Evolutionary conservation across 1,139 yeast species (phyloP), one percentile per base, ranked within the genome.

Genomic region (Meyerozyma athensensis): DNA sequence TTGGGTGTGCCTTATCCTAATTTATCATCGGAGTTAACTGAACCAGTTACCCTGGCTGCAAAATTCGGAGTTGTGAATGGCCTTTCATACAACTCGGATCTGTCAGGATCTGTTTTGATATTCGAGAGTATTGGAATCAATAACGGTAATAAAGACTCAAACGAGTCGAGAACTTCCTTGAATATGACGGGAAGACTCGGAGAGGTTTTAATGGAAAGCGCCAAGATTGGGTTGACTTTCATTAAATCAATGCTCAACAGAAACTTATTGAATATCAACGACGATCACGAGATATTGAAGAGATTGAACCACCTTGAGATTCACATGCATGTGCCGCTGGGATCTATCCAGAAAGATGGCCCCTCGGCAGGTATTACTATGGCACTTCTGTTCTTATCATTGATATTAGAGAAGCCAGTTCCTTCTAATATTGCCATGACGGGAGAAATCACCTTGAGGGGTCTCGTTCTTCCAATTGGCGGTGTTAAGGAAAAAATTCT

Each of bases 331-430:
- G 95, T 87, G 31, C 96, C 96, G 1, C 82, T 83, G 67, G 96
- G 96, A 0, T 85, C 94, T 0, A 72, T 87, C 31, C 81, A 84
- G 24, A 89, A 89, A 60, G 97, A 89, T 56, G 97, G 97, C 0
- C 97, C 97, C 2, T 81, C 90, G 28, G 97, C 97, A 0, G 97
- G 97, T 30, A 79, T 86, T 32, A 86, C 97, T 3, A 86, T 89
- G 79, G 84, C 96, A 0, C 61, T 87, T 36, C 85, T 89, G 55
- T 67, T 89, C 39, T 63, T 89, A 33, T 86, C 96, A 0, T 65
- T 86, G 41, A 72, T 89, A 3, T 59, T 86, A 38, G 74, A 81
- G 43, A 74, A 71, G 43, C 81, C 89, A 0, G 84, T 87, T 9
- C 81, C 85, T 5, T 60, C 74, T 10, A 71, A 75, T 39, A 64